phyloP scores from a whole-genome alignment of 768 basidiomycete species.

The Tylopilus balloui region DNA sequence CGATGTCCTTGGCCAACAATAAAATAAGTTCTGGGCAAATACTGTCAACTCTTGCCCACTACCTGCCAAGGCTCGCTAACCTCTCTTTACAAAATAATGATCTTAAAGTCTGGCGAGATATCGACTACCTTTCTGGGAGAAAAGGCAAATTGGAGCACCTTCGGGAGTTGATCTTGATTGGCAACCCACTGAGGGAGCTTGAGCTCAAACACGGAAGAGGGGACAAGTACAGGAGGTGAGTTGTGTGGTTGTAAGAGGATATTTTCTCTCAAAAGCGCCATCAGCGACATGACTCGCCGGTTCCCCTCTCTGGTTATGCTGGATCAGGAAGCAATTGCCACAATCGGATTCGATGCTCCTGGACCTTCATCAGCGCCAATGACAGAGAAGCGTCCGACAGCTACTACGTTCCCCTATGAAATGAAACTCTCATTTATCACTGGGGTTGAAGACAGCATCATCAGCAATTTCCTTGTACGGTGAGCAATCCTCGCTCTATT shows the following conservation, averaged over 20 bases:
- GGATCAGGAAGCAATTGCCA: constrained; percentile 73
- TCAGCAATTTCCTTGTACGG: constrained; percentile 77
- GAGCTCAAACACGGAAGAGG: constrained; percentile 54
- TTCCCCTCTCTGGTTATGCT: constrained; percentile 81
- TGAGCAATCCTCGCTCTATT: constrained; percentile 34
- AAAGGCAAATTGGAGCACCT: constrained; percentile 57
- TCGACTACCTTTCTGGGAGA: constrained; percentile 58
- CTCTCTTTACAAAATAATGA: constrained; percentile 78
- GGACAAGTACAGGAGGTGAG: constrained; percentile 67
- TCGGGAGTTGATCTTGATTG: constrained; percentile 68
- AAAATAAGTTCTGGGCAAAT: constrained; percentile 57
- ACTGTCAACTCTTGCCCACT: constrained; percentile 60
- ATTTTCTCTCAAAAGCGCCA: constrained; percentile 4
- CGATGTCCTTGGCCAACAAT: constrained; percentile 81
- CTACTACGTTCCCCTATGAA: constrained; percentile 74
- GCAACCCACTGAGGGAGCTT: constrained; percentile 68
- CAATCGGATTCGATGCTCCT: constrained; percentile 75
- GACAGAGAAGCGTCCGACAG: constrained; percentile 41
- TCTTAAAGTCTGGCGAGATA: constrained; percentile 63
- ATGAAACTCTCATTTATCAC: constrained; percentile 73
- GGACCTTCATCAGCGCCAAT: constrained; percentile 43
- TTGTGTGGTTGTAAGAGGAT: not conserved
- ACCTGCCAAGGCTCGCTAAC: constrained; percentile 75
- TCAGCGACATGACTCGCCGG: constrained; percentile 73
- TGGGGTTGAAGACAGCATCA: constrained; percentile 62